phyloP scores from a whole-genome alignment of 306 rosid species.

The Acacia acuminata region DNA sequence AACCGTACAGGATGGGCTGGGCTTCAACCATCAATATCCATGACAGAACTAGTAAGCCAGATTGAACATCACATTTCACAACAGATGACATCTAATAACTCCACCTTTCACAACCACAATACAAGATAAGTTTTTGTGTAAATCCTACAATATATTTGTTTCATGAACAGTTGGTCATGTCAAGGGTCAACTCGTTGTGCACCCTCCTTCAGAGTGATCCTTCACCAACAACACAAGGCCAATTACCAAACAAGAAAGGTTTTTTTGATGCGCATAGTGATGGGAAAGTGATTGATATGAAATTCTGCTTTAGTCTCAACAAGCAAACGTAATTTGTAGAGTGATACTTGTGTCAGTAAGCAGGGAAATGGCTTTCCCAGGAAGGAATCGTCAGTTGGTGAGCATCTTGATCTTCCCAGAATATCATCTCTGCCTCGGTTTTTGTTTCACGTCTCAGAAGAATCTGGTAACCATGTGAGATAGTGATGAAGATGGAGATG shows the following conservation, averaged over 20 bases:
- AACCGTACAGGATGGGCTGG: conserved; percentile 60
- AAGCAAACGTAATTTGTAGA: conserved; percentile 21
- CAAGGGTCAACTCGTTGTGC: conserved; percentile 70
- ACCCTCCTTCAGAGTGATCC: conserved; percentile 71
- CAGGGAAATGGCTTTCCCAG: conserved; percentile 52
- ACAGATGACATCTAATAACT: conserved; percentile 46
- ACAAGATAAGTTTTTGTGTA: conserved; percentile 56
- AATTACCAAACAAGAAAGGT: conserved; percentile 3
- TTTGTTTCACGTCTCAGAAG: conserved; percentile 24
- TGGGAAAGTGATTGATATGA: conserved; percentile 34
- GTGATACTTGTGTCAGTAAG: conserved; percentile 39
- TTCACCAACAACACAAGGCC: conserved; percentile 38
- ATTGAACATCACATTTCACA: conserved; percentile 58
- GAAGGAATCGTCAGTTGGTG: conserved; percentile 72
- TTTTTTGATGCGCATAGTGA: neutral
- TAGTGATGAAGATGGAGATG: neutral
- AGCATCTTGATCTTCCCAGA: conserved; percentile 70
- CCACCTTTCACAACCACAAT: conserved; percentile 37
- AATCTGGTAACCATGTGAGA: conserved; percentile 2
- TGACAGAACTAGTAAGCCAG: conserved; percentile 68
- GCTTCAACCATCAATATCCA: conserved; percentile 58
- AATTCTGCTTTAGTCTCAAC: conserved; percentile 27
- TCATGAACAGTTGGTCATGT: conserved; percentile 66
- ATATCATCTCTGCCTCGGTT: conserved; percentile 60
- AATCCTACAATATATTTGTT: conserved; percentile 56